Base-by-base conservation (phyloP, 768 basidiomycete species). In the Lactarius quietus region DNA sequence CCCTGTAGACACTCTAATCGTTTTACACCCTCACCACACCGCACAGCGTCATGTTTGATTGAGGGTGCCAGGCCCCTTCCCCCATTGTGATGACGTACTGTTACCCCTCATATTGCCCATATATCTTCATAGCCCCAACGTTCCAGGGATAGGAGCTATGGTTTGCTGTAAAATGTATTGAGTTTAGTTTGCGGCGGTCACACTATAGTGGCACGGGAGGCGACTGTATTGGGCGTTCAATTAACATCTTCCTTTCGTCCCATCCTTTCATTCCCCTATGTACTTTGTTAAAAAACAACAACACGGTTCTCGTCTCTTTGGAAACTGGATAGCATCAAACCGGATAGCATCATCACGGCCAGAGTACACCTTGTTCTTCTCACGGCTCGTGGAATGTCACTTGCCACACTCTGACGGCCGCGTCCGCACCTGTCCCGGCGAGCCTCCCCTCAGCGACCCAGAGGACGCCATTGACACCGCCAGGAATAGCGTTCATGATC, bases 401-500 rank as follows among this genome's bases (percentile, higher is more conserved):
- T 45, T 86, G 82, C 88, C 90, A 95, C 3, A 83, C 77, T 71
- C 90, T 82, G 35, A 90, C 85, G 73, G 88, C 89, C 6, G 82
- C 91, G 78, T 98, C 95, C 31, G 90, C 88, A 6, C 95, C 95
- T 12, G 87, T 81, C 51, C 85, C 87, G 3, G 83, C 83, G 51
- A 98, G 73, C 68, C 18, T 75, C 69, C 70, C 80, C 83, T 51
- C 43, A n/a, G 78, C 78, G 9, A 90, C 71, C 95, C 95, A 98
- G 53, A 86, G 78, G 8, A 95, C 93, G 23, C 83, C 82, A 65
- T 87, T 88, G 3, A 93, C 89, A 10, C 95, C 95, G 15, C 93
- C 92, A 6, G 92, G 86, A 41, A 86, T 86, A 1, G 92, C 93
- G 66, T 94, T 94, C 80, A 87, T 89, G 74, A 98, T 87, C 31